These are phyloP conservation scores for Fragilaria radians DNA, from an alignment of 108 stramenopile genomes.

Conservation along the genomic window DNA sequence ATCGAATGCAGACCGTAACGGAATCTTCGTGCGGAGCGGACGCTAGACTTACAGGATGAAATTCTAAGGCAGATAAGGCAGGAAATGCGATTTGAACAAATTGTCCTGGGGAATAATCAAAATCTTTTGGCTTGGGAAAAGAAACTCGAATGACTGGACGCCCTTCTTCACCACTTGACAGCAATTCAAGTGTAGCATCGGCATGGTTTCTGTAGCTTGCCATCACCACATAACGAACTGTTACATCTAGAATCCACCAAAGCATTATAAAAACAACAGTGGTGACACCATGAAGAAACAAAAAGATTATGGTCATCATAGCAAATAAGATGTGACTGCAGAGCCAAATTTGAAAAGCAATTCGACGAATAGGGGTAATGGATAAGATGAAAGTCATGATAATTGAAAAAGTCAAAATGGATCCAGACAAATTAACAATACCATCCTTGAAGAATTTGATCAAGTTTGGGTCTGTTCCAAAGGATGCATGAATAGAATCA, in stretches of 20 bases:
- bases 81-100: conserved; percentile 9
- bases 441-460: conserved; percentile 2
- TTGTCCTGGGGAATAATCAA: conserved; percentile 7
- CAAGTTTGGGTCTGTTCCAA: conserved; percentile 4
- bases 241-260: conserved; percentile 6
- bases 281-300: background rate
- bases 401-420: background rate
- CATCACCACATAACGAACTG: conserved; percentile 2
- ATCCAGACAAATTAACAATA: conserved; percentile 1
- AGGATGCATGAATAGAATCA: background rate
- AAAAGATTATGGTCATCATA: conserved; percentile 1
- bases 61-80: background rate
- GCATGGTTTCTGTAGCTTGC: conserved; percentile 1
- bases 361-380: background rate
- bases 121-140: conserved; percentile 3
- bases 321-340: conserved; percentile 2
- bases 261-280: background rate
- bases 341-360: conserved; percentile 6
- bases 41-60: conserved; percentile 9
- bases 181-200: background rate
- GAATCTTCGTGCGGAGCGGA: conserved; percentile 7
- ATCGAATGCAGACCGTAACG: conserved; percentile 2
- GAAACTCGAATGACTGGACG: conserved; percentile 4
- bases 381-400: background rate
- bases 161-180: background rate